These are phyloP conservation scores for sorghum (Sorghum bicolor) DNA, from an alignment of 176 grass and related monocot species.

Conservation along the genomic window DNA sequence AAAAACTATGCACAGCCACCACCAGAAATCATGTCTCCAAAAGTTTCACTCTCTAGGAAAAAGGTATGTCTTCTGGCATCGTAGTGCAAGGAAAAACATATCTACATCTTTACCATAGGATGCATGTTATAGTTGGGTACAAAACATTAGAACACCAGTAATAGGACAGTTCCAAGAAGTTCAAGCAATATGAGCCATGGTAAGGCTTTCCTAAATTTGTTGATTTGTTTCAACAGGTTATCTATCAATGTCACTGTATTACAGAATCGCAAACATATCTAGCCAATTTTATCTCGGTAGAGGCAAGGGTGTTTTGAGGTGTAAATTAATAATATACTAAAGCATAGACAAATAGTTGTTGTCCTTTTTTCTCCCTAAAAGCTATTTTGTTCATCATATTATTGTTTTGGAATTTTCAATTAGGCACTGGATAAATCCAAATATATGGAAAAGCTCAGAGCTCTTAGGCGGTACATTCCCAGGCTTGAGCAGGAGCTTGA, in stretches of 20 bases:
- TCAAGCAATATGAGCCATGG: background rate
- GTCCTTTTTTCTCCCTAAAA: background rate
- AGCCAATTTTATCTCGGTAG: constrained; percentile 5
- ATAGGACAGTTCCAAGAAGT: background rate
- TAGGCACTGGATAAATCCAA: constrained; percentile 98
- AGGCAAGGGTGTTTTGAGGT: background rate
- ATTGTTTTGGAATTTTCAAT: constrained; percentile 19
- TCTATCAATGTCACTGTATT: background rate
- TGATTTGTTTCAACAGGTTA: background rate
- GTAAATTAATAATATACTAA: background rate
- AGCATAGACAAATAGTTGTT: background rate
- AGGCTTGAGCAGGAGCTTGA: constrained; percentile 88
- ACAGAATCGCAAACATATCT: background rate
- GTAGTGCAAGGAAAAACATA: background rate
- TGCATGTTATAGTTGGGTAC: background rate
- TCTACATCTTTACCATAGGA: background rate
- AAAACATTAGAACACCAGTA: background rate
- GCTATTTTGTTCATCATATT: background rate
- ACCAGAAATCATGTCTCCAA: constrained; percentile 95
- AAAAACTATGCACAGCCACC: constrained; percentile 95
- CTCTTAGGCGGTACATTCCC: constrained; percentile 69
- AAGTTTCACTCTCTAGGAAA: constrained; percentile 76
- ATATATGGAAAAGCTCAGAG: constrained; percentile 57
- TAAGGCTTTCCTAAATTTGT: constrained; percentile 14
- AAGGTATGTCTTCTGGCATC: constrained; percentile 48